Percentiles rank a stretch among this genome's conserved stretches.
These are phyloP conservation scores for Picochlorum costavermella DNA, from an alignment of 139 green algal genomes.

Conservation along the genomic window DNA sequence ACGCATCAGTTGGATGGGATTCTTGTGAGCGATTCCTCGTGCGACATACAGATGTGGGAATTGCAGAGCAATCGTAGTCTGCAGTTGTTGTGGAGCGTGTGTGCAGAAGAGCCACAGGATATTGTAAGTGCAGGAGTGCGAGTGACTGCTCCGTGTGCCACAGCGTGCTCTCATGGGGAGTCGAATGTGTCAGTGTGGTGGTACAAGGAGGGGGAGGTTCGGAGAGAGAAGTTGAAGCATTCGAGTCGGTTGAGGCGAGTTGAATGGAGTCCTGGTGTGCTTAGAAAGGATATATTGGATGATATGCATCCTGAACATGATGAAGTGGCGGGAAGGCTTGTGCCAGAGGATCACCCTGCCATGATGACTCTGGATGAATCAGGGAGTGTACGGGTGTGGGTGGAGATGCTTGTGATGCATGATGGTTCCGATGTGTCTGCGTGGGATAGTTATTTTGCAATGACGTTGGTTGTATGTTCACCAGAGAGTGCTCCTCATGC, in stretches of 20 bases:
- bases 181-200: conserved; percentile 19
- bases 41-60: conserved; percentile 19
- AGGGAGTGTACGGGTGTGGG: conserved; percentile 20
- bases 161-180: conserved; percentile 6
- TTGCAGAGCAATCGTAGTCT: background rate
- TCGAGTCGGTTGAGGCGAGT: background rate
- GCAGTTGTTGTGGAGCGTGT: conserved; percentile 11
- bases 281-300: conserved; percentile 20
- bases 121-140: conserved; percentile 13
- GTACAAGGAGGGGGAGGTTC: conserved; percentile 9
- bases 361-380: conserved; percentile 21
- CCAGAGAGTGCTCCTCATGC: background rate
- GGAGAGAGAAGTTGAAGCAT: conserved; percentile 22
- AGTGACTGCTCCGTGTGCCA: conserved; percentile 8
- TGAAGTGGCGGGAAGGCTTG: background rate
- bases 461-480: conserved; percentile 13
- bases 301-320: background rate
- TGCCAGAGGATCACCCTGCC: conserved; percentile 22
- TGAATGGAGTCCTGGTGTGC: conserved; percentile 22
- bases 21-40: conserved; percentile 10
- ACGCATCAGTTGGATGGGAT: conserved; percentile 29
- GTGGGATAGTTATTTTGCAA: conserved; percentile 22
- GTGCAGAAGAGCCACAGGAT: conserved; percentile 8
- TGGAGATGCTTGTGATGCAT: conserved; percentile 18
- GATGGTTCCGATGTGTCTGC: background rate